Base-by-base conservation (phyloP, 148 eudicot species). In the Rhododendron ovatum region DNA sequence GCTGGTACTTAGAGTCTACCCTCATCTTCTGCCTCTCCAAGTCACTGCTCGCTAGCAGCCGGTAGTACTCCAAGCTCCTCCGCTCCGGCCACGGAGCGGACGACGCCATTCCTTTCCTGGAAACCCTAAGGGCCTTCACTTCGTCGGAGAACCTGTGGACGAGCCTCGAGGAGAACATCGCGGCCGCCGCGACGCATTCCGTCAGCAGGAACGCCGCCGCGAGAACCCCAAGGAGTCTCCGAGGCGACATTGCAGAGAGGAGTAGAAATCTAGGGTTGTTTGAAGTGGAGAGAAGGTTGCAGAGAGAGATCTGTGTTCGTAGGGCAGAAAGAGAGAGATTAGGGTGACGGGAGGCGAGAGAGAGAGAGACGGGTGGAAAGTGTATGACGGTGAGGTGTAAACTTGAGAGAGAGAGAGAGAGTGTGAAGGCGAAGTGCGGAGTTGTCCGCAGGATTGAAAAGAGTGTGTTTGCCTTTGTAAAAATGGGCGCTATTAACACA, bases 131-230 rank as follows among this genome's bases (percentile, higher is more conserved):
- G 28, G 86, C 86, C 85, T 81, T 92, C 82, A 88, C 55, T 83
- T 96, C 98, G 74, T 91, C 97, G 47, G 99, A 96, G 84, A 91
- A 95, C 20, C 98, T 90, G 88, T 96, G 98, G 39, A 96, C 82
- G 7, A 96, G 86, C 89, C 91, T 90, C 26, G 94, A 91, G 1
- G 98, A 91, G 83, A 85, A 92, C 48, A 82, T 85, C 84, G 33
- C 77, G 47, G 85, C 79, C 85, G 85, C 79, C 85, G 11, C 69
- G 2, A 26, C 84, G 47, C 87, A 83, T 3, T 82, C 74, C n/a
- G 69, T 10, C 50, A 87, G 35, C 13, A 87, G 76, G 18, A 87
- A 48, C 48, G 61, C 41, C 43, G 83, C n/a, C 5, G 45, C 7
- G 35, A 69, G 37, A 1, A 79, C 55, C 18, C 71, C 7, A 9